Percentiles rank a stretch among this genome's conserved stretches.
phyloP scores from a whole-genome alignment of 2,329 filamentous ascomycete species.

The Cytospora chrysosperma region DNA sequence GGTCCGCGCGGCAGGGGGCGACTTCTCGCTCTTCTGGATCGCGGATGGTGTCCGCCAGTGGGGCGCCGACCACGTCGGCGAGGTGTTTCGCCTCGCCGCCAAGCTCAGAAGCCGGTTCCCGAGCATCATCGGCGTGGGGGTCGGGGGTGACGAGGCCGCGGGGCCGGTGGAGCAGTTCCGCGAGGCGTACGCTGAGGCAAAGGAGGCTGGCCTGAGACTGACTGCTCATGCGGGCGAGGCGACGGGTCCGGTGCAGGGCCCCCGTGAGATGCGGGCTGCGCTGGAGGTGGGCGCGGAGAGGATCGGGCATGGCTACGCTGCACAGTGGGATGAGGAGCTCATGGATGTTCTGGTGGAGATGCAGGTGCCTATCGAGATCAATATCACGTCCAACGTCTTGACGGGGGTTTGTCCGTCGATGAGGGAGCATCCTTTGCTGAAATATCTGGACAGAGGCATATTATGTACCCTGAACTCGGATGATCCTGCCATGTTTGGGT shows the following conservation, averaged over 20 bases:
- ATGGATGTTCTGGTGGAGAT: constrained; percentile 11
- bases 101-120: constrained; percentile 16
- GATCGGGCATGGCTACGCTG: constrained; percentile 24
- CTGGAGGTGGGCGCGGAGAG: constrained; percentile 23
- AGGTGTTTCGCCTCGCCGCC: constrained; percentile 22
- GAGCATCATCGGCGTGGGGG: constrained; percentile 23
- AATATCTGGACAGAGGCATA: constrained; percentile 11
- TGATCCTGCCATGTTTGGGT: constrained; percentile 25
- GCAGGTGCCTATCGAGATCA: constrained; percentile 24
- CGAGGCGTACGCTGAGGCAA: constrained; percentile 22
- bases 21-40: constrained; percentile 22
- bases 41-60: constrained; percentile 21
- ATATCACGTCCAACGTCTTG: constrained; percentile 24
- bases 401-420: constrained; percentile 20
- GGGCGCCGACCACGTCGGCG: constrained; percentile 15
- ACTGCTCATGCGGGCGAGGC: constrained; percentile 26
- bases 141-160: constrained; percentile 24
- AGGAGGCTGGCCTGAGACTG: constrained; percentile 21
- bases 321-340: constrained; percentile 22
- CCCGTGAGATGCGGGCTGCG: constrained; percentile 22
- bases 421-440: constrained; percentile 21
- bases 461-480: constrained; percentile 22
- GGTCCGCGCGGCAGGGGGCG: not conserved
- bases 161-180: constrained; percentile 21
- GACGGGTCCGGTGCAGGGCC: constrained; percentile 21